Base-by-base conservation (phyloP, 1,139 yeast genomes). In the Debaryomyces fabryi region DNA sequence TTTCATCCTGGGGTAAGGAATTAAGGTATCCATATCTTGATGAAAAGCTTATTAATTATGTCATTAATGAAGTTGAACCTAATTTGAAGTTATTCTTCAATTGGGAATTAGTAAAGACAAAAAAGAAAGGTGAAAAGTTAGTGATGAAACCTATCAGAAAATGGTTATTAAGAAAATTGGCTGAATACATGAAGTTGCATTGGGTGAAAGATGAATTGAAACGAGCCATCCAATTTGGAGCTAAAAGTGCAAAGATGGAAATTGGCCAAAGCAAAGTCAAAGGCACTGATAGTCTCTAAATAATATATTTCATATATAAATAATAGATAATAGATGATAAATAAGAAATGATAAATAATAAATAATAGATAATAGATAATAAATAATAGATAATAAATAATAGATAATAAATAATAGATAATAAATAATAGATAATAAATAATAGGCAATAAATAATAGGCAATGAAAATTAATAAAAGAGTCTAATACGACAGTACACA, bases 191-290 rank as follows among this genome's bases (percentile, higher is more conserved):
- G 47, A 82, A 81, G 0, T 65, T 92, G 37, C 64, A 56, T 0
- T 79, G 78, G 65, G 95, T 90, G 0, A 71, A 83, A 20, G 69
- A 72, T 30, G 98, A 93, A 60, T 82, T 86, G n/a, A 93, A 93
- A 62, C 73, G 99, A 44, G 99, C 99, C 0, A 91, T 93, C 52
- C 99, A 93, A 62, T 93, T 93, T 68, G 99, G 99, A 0, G 88
- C 98, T 0, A 84, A 88, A 56, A 87, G 96, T 61, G 99, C 99
- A 1, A 93, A 93, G 64, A 82, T 93, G 85, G 93, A 88, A 54
- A 68, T 80, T 8, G 93, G 92, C 0, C 81, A 85, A 44, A 82
- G 86, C 8, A 82, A 80, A 57, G 67, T 74, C 25, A 83, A 81
- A 57, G 95, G 96, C 1, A 83, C 87, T 0, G 88, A 85, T 54